A percentile compares a stretch with the other conserved stretches of the same genome.
These are phyloP conservation scores for Elsinoe batatas DNA, from an alignment of 2,329 filamentous ascomycete genomes.

Conservation along the genomic window DNA sequence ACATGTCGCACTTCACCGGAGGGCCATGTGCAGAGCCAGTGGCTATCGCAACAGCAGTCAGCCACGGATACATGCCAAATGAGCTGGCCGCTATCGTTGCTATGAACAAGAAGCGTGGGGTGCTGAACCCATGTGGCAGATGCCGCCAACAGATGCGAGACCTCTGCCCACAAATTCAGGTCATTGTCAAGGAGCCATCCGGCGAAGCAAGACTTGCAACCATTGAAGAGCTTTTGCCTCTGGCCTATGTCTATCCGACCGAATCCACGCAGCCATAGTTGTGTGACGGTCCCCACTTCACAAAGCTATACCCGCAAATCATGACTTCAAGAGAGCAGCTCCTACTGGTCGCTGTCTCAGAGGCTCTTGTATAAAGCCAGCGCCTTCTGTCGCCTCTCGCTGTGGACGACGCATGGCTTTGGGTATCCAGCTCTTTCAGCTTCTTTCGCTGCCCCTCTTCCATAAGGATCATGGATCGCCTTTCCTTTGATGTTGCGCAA, in stretches of 20 bases:
- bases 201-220: background rate
- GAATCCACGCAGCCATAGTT: no score
- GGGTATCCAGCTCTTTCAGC: constrained; percentile 65
- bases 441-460: constrained; percentile 47
- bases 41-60: background rate
- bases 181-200: background rate
- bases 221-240: background rate
- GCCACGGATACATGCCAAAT: background rate
- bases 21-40: background rate
- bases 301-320: background rate
- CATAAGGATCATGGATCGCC: constrained; percentile 74
- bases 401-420: constrained; percentile 64
- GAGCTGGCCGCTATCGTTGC: background rate
- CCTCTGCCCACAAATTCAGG: background rate
- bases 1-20: constrained; percentile 3
- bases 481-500: constrained; percentile 53
- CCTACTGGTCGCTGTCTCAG: background rate
- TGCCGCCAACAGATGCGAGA: background rate
- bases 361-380: constrained; percentile 56
- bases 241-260: background rate
- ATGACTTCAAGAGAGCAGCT: no score
- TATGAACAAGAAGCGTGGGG: background rate
- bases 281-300: no score
- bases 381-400: constrained; percentile 55
- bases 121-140: background rate